Conservation (phyloP, 257 asterid species). For the Solanum tarijense region DNA sequence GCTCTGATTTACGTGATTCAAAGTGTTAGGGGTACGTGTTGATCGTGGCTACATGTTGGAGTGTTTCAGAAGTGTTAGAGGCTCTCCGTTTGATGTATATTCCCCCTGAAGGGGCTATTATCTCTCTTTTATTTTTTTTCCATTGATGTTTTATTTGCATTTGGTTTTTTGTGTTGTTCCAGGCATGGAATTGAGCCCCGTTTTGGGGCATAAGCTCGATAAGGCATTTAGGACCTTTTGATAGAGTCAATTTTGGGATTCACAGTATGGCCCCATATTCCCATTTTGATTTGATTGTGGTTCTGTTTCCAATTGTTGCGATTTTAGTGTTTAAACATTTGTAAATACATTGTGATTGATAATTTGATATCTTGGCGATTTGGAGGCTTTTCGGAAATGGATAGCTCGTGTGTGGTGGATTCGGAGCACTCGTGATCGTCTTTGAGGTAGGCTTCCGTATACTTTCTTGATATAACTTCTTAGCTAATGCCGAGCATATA, state of each 20-base stretch:
- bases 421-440: neutral
- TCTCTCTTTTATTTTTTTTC: neutral
- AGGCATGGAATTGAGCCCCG: neutral
- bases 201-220: neutral
- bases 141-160: neutral
- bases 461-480: neutral
- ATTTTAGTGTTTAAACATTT: no score
- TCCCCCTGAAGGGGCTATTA: neutral
- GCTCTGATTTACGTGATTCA: neutral
- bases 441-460: neutral
- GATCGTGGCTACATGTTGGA: neutral
- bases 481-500: no score
- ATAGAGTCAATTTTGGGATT: neutral
- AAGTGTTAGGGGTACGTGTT: neutral
- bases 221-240: neutral
- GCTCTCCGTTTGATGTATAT: no score
- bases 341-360: neutral
- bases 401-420: neutral
- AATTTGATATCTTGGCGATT: neutral
- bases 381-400: neutral
- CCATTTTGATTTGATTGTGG: no score
- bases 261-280: accelerated
- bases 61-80: neutral
- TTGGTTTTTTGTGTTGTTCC: neutral
- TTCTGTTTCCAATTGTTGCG: neutral